phyloP scores from a whole-genome alignment of 768 basidiomycete species.

The Kwoniella heveanensis region DNA sequence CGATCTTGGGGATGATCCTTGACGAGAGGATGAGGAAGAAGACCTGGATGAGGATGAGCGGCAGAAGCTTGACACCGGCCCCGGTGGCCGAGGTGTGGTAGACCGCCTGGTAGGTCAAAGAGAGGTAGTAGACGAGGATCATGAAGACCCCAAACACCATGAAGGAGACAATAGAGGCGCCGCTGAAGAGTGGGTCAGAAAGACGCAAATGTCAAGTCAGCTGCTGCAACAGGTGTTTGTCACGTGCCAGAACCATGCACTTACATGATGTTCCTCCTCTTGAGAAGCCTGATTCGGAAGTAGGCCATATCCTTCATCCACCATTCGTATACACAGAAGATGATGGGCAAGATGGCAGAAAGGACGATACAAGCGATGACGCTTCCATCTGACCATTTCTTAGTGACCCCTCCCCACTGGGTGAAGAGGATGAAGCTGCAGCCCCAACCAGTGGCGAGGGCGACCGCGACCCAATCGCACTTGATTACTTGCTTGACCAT shows the following conservation, averaged over 20 bases:
- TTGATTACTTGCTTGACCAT: conserved; percentile 46
- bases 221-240: background rate
- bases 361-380: conserved; percentile 55
- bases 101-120: conserved; percentile 50
- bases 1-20: conserved; percentile 47
- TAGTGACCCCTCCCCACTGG: conserved; percentile 56
- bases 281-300: conserved; percentile 57
- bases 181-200: conserved; percentile 16
- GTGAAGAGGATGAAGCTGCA: conserved; percentile 48
- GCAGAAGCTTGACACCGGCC: conserved; percentile 55
- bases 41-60: conserved; percentile 54
- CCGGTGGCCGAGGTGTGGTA: conserved; percentile 52
- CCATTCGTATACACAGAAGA: conserved; percentile 57
- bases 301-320: conserved; percentile 55
- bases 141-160: conserved; percentile 53
- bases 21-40: conserved; percentile 50
- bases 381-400: conserved; percentile 60
- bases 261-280: conserved; percentile 50
- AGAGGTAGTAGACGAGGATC: conserved; percentile 53
- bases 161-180: conserved; percentile 49
- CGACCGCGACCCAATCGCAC: conserved; percentile 49
- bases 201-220: background rate
- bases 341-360: conserved; percentile 45
- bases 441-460: conserved; percentile 47
- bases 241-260: conserved; percentile 5